Evolutionary conservation across 805 yeast species (phyloP).

Genomic region (Cyberlindnera xishuangbannaensis): DNA sequence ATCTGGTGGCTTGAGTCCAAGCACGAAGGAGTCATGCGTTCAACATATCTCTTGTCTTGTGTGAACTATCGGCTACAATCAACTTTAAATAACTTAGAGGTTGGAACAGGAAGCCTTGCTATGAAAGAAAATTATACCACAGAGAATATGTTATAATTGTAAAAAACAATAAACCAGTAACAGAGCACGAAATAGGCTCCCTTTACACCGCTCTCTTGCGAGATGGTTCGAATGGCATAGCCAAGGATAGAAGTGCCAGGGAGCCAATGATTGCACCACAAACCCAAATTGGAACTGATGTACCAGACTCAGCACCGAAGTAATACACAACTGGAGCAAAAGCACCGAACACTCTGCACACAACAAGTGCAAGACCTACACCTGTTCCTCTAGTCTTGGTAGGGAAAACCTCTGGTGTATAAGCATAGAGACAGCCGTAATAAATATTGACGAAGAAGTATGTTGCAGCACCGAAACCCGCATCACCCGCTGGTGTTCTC

Average conservation of each 20-base stretch:
- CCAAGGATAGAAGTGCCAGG: conserved; percentile 38
- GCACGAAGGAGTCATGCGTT: conserved; percentile 40
- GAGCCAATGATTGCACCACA: conserved; percentile 49
- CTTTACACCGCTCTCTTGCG: conserved; percentile 29
- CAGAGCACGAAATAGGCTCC: not conserved
- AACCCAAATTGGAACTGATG: conserved; percentile 56
- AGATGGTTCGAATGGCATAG: conserved; percentile 48
- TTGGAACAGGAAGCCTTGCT: no score
- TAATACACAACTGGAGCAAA: conserved; percentile 55
- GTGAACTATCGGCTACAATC: no score
- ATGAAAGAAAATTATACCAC: not conserved
- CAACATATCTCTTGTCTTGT: conserved; percentile 29
- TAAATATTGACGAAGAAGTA: conserved; percentile 43
- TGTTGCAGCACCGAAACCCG: conserved; percentile 44
- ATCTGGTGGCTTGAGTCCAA: conserved; percentile 65
- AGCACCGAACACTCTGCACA: conserved; percentile 46
- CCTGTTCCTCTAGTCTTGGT: conserved; percentile 52
- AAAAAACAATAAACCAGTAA: not conserved
- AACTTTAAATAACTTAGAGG: no score
- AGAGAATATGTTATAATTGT: not conserved
- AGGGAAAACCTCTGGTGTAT: conserved; percentile 61
- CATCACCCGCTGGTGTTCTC: conserved; percentile 44
- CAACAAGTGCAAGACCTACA: conserved; percentile 52
- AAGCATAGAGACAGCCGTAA: conserved; percentile 57
- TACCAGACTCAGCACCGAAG: conserved; percentile 37